A percentile compares a stretch with the other conserved stretches of the same genome.
Conservation (phyloP, 108 stramenopile genomes). For the Skeletonema menzelii region DNA sequence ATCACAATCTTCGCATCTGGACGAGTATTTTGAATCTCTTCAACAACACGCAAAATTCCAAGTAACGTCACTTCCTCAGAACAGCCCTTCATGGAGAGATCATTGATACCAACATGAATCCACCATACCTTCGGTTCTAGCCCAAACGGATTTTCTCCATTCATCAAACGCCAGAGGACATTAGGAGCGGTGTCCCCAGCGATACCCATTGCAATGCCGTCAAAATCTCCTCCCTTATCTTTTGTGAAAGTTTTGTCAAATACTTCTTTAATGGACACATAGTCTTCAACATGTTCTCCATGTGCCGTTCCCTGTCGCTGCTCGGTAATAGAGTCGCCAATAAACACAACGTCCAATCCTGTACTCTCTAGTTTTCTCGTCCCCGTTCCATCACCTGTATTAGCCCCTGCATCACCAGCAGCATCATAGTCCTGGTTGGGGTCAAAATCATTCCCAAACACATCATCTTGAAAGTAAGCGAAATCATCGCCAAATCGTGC, state of each 20-base stretch:
- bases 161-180: constrained; percentile 75
- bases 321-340: constrained; percentile 72
- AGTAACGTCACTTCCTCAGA: constrained; percentile 71
- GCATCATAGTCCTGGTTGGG: constrained; percentile 9
- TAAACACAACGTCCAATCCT: constrained; percentile 69
- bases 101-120: constrained; percentile 68
- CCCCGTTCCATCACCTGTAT: neutral
- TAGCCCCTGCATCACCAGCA: neutral
- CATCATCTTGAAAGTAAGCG: constrained; percentile 8
- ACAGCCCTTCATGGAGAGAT: constrained; percentile 58
- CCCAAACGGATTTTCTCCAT: constrained; percentile 66
- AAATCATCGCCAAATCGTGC: constrained; percentile 23
- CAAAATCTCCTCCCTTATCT: constrained; percentile 53
- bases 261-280: constrained; percentile 31
- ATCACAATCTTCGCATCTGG: constrained; percentile 65
- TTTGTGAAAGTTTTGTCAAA: constrained; percentile 55
- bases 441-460: neutral
- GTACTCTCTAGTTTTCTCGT: constrained; percentile 4
- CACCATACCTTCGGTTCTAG: constrained; percentile 52
- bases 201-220: constrained; percentile 71
- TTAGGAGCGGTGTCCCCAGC: constrained; percentile 66
- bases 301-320: constrained; percentile 51
- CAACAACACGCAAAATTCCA: constrained; percentile 66
- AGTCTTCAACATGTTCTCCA: constrained; percentile 29
- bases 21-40: constrained; percentile 45